Percentiles rank a stretch among this genome's conserved stretches.
Conservation (phyloP, 2,329 filamentous ascomycete species). For the Aureobasidium sp. region DNA sequence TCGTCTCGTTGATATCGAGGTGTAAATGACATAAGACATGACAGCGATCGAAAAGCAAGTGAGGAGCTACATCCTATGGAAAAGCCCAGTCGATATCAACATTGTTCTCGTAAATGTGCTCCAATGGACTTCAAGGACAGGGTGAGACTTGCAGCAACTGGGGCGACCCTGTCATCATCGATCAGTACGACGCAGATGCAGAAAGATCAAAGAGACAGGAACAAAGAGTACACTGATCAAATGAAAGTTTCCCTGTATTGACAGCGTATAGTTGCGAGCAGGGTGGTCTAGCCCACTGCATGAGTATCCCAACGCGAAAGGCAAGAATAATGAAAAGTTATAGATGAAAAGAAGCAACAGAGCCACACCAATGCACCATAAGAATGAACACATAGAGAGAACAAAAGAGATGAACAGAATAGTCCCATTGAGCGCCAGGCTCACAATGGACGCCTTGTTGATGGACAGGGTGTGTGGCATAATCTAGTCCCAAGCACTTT, state of each 20-base stretch:
- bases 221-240: no score
- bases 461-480: neutral
- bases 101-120: no score
- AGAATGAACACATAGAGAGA: neutral
- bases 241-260: neutral
- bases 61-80: no score
- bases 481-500: slow-evolving; percentile 36
- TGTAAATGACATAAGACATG: no score
- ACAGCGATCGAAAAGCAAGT: no score
- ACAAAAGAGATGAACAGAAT: neutral
- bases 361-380: slow-evolving; percentile 1
- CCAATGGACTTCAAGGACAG: neutral
- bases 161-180: neutral
- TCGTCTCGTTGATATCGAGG: no score
- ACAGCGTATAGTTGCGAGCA: no score
- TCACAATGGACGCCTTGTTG: neutral
- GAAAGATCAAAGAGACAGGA: no score
- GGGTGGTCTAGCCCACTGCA: neutral
- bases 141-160: neutral
- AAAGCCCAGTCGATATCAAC: no score
- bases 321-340: neutral
- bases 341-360: neutral
- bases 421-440: neutral
- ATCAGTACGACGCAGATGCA: no score
- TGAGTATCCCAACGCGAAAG: neutral